These are phyloP conservation scores for Benincasa hispida DNA, from an alignment of 306 rosid species.

Conservation along the genomic window DNA sequence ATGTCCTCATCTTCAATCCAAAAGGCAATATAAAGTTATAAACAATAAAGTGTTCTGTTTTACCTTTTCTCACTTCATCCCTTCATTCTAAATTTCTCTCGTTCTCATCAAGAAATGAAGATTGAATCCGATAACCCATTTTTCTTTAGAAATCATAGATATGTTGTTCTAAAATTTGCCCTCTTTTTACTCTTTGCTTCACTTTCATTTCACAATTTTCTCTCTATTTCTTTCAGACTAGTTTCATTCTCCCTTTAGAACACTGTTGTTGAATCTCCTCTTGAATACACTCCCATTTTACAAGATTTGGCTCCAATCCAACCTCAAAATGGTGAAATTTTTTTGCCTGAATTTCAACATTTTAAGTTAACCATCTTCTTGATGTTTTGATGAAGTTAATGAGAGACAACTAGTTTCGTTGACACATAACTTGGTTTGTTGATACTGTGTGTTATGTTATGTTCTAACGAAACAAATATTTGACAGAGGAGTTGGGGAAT, in stretches of 20 bases:
- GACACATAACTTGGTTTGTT: not conserved
- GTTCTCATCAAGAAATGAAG: slow-evolving; percentile 11
- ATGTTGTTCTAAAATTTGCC: slow-evolving; percentile 20
- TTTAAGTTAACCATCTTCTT: not conserved
- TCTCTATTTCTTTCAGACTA: slow-evolving; percentile 16
- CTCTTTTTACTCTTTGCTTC: slow-evolving; percentile 24
- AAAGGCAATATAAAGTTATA: too few relatives aligned
- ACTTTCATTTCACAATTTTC: slow-evolving; percentile 25
- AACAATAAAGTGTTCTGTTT: not conserved
- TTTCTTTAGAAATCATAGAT: slow-evolving; percentile 12
- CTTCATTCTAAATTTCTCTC: not conserved
- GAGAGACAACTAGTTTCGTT: too few relatives aligned
- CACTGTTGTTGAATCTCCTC: not conserved
- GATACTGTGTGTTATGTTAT: not conserved
- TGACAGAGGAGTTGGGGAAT: too few relatives aligned
- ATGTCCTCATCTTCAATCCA: too few relatives aligned
- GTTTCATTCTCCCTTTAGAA: not conserved
- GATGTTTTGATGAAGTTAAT: not conserved
- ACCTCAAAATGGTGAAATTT: slow-evolving; percentile 18
- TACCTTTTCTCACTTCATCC: not conserved
- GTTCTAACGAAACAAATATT: not conserved
- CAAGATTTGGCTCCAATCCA: not conserved
- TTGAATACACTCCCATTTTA: not conserved
- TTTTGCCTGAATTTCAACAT: not conserved
- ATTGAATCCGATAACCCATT: slow-evolving; percentile 15